Evolutionary conservation across 441 rosid species (phyloP), one percentile per base, ranked within the genome.

Genomic region (Brassica balearica): DNA sequence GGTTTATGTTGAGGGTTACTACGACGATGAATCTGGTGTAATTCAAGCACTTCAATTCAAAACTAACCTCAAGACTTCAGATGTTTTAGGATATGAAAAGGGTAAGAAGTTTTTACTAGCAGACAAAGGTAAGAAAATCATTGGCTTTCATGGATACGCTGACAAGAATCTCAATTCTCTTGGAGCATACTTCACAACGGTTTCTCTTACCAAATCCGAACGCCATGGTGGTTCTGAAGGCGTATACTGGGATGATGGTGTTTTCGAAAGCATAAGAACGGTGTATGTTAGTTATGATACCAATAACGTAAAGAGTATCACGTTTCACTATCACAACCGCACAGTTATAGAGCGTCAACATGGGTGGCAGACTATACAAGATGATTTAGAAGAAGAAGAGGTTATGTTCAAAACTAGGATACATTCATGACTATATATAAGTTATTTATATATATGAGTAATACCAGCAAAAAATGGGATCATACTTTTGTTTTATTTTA

Each of bases 111-210:
- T 76, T 61, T 9, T 12, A 59, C 63, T 76, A 5, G 68, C 27
- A 29, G 48, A 14, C 0, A 76, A 46, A 1, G 62, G 68, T 25
- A 61, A 61, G 9, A 61, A 17, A 59, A 61, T 76, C 7, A 17
- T 69, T 17, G 70, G 80, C 6, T 76, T 76, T 48, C 80, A 76
- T 76, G 75, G 80, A 29, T 43, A 69, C 29, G 73, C 70, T 62
- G 73, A 62, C 48, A 76, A 69, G 69, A 29, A 63, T 32, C 73
- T 76, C 34, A 48, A 62, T 34, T 69, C 80, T 60, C 73, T 69
- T 29, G 80, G 80, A 62, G 80, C 73, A 32, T 69, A 76, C 23
- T 63, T 76, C 60, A 69, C 25, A 56, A 65, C 72, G 38, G 72
- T 66, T 14, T 12, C 78, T 6, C 20, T 75, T 55, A 41, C 60